Conservation (phyloP, 176 grass and related monocot genomes). For the Typha latifolia region DNA sequence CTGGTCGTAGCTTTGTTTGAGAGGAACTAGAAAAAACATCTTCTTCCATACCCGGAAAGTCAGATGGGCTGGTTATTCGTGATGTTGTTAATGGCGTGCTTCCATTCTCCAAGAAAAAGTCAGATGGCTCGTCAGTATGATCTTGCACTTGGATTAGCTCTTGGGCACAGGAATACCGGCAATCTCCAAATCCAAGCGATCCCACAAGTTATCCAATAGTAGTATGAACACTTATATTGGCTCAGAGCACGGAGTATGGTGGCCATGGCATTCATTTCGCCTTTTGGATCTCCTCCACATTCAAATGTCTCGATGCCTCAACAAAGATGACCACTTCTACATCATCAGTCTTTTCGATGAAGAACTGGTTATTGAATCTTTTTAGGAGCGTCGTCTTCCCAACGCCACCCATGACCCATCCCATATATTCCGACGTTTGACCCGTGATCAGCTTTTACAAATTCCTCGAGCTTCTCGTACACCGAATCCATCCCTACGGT, state of each 20-base stretch:
- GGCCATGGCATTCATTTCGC: constrained; percentile 6
- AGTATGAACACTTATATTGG: constrained; percentile 19
- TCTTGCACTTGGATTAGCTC: constrained; percentile 15
- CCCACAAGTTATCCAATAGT: constrained; percentile 19
- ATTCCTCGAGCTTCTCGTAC: too few relatives aligned
- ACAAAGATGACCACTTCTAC: constrained; percentile 12
- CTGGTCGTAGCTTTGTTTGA: constrained; percentile 23
- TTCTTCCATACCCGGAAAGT: constrained; percentile 19
- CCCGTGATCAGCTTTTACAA: too few relatives aligned
- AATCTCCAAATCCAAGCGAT: constrained; percentile 1
- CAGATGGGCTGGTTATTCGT: neutral
- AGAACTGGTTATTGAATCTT: constrained; percentile 29
- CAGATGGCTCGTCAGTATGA: constrained; percentile 18
- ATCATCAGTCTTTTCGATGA: neutral
- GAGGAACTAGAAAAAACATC: constrained; percentile 10
- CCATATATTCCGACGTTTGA: constrained; percentile 18
- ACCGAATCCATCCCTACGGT: too few relatives aligned
- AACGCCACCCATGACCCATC: constrained; percentile 21
- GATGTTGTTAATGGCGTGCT: constrained; percentile 5
- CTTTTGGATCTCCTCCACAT: neutral
- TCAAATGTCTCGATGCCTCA: constrained; percentile 1
- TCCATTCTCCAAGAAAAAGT: constrained; percentile 18
- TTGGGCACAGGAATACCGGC: constrained; percentile 24
- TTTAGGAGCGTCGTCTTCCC: constrained; percentile 26
- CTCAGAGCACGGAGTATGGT: constrained; percentile 2